Base-by-base conservation (phyloP, 257 asterid species). In the Solanum virginianum region DNA sequence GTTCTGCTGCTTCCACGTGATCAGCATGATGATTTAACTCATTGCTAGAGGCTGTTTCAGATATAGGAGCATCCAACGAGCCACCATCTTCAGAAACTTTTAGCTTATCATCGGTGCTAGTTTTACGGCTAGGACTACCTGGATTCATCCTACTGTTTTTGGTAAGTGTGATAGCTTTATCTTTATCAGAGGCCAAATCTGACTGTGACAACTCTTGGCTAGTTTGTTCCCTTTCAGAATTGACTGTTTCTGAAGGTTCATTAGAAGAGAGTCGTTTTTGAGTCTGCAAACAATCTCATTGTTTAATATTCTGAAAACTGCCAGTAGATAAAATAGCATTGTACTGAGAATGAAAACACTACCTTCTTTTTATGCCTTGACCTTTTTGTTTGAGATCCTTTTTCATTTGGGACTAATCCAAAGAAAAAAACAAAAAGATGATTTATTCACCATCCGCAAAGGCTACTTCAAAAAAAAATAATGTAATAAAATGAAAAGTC, bases 291-390 rank as follows among this genome's bases (percentile, higher is more conserved):
- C 77, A 84, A 87, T 29, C 81, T 84, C 74, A 55, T 77, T 85
- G 80, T 92, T 92, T 62, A 87, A n/a, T 39, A 87, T 70, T 45
- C 83, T 87, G 81, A 32, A 87, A 86, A 36, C 80, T 18, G 59
- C 57, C 74, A 55, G 81, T 74, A 9, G 56, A 63, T 16, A 60
- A 77, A 57, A 83, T 32, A 85, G 11, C 86, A 80, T 57, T 68
- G 57, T 63, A 22, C 43, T 4, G 86, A 79, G 17, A 81, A 84
- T 18, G 84, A 60, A 36, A 80, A 66, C 59, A 80, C 68, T 91
- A 97, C 99, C 99, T 93, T 94, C 85, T 88, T 83, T 90, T 91
- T 95, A 66, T 91, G 89, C 88, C 91, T 91, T 81, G 92, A 79
- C 86, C 88, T 92, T 92, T 91, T 92, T 87, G 93, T 84, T 87